Conservation (phyloP, 306 rosid species). For the Pachyrhizus erosus region DNA sequence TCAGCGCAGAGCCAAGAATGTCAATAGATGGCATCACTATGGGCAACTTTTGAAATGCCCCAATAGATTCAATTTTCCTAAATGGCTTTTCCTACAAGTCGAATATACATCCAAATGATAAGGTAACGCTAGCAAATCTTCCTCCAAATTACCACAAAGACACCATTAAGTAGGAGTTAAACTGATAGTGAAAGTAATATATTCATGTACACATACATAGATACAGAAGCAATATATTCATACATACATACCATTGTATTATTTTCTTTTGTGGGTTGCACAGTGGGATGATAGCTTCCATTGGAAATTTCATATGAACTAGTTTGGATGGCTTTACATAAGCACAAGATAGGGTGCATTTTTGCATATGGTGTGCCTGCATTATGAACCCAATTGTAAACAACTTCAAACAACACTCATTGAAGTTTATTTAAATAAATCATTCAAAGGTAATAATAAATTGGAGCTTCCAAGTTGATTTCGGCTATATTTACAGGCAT, state of each 20-base stretch:
- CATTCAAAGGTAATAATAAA: background rate
- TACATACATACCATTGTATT: conserved; percentile 53
- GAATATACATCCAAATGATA: conserved; percentile 35
- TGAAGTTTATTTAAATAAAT: background rate
- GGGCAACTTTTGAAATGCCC: conserved; percentile 96
- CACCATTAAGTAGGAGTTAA: background rate
- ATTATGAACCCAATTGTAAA: background rate
- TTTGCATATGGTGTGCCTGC: conserved; percentile 44
- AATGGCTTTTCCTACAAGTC: conserved; percentile 60
- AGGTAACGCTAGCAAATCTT: background rate
- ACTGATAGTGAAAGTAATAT: background rate
- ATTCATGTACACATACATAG: background rate
- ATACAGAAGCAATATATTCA: background rate
- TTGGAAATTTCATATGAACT: conserved; percentile 73
- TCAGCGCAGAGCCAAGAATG: conserved; percentile 81
- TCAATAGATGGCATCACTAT: conserved; percentile 92
- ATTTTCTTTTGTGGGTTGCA: conserved; percentile 49
- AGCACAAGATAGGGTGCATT: conserved; percentile 48
- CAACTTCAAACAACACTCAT: background rate
- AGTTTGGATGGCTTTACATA: conserved; percentile 70
- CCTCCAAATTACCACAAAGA: background rate
- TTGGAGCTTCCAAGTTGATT: background rate
- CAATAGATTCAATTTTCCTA: conserved; percentile 60
- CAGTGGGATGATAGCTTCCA: conserved; percentile 74
- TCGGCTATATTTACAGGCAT: background rate